A percentile compares a stretch with the other conserved stretches of the same genome.
Conservation (phyloP, 306 rosid genomes). For the Prunus armeniaca region DNA sequence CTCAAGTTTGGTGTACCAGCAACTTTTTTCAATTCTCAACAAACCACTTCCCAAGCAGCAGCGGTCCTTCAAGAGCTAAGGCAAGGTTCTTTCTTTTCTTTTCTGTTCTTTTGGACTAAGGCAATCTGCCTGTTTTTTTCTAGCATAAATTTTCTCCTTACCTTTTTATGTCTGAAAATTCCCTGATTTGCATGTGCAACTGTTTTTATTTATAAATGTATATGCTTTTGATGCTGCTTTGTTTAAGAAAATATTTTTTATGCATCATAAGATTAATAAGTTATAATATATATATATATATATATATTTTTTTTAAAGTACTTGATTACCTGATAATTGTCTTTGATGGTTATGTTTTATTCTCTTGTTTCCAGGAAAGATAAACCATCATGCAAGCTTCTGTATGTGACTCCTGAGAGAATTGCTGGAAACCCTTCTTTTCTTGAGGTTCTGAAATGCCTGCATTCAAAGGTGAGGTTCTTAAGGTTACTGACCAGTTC, state of each 20-base stretch:
- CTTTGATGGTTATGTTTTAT: slow-evolving; percentile 2
- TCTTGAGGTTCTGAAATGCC: slow-evolving; percentile 62
- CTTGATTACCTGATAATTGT: slow-evolving; percentile 10
- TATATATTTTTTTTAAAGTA: slow-evolving; percentile 1
- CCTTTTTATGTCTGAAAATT: neutral
- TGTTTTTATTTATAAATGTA: neutral
- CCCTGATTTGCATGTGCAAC: neutral
- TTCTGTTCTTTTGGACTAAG: slow-evolving; percentile 24
- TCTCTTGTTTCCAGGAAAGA: slow-evolving; percentile 61
- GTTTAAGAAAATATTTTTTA: slow-evolving; percentile 3
- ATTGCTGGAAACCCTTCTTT: slow-evolving; percentile 71
- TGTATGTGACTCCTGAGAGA: slow-evolving; percentile 98
- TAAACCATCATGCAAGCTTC: slow-evolving; percentile 92
- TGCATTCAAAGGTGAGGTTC: slow-evolving; percentile 66
- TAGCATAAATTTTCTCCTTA: neutral
- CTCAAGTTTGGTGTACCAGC: slow-evolving; percentile 85
- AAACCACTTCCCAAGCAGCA: slow-evolving; percentile 70
- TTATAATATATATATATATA: neutral
- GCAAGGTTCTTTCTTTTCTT: slow-evolving; percentile 46
- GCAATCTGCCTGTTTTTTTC: slow-evolving; percentile 1
- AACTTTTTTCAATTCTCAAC: slow-evolving; percentile 93
- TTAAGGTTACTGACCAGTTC: slow-evolving; percentile 23
- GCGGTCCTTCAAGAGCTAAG: slow-evolving; percentile 94
- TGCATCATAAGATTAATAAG: neutral
- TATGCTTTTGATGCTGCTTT: neutral